Conservation (phyloP, 495 filamentous ascomycete genomes). For the Rhypophila decipiens region DNA sequence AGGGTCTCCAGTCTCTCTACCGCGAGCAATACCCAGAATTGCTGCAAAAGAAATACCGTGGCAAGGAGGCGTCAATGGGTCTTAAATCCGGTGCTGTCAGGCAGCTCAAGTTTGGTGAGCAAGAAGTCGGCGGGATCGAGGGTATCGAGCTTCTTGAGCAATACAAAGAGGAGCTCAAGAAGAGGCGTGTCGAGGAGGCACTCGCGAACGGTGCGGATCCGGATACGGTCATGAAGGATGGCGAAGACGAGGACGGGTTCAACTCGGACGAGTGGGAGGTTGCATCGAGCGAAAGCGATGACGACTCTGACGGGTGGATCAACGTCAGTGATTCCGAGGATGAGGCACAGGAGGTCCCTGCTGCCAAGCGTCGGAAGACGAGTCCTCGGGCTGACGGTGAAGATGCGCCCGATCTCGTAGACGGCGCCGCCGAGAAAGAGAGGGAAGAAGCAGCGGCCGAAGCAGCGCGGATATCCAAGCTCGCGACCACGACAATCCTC, state of each 20-base stretch:
- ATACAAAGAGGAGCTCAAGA: conserved; percentile 87
- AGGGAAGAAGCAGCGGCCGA: conserved; percentile 37
- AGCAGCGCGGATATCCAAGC: conserved; percentile 36
- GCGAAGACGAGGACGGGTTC: conserved; percentile 56
- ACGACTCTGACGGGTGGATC: conserved; percentile 80
- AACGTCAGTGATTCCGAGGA: conserved; percentile 79
- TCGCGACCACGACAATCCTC: conserved; percentile 82
- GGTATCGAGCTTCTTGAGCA: conserved; percentile 85
- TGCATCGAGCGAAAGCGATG: conserved; percentile 68
- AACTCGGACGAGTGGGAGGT: conserved; percentile 82
- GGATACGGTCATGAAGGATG: conserved; percentile 24
- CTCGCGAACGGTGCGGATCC: conserved; percentile 34
- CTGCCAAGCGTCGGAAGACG: conserved; percentile 54
- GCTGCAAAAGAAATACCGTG: conserved; percentile 83
- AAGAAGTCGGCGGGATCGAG: conserved; percentile 76
- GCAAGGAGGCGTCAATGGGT: conserved; percentile 86
- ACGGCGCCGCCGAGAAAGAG: conserved; percentile 6
- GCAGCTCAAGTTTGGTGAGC: conserved; percentile 71
- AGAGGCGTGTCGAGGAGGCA: conserved; percentile 61
- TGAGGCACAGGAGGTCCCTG: conserved; percentile 40
- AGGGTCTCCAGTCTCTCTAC: conserved; percentile 83
- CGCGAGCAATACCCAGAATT: conserved; percentile 84
- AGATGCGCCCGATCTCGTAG: conserved; percentile 20
- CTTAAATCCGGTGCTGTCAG: conserved; percentile 63
- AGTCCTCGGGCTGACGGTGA: conserved; percentile 6